Conservation (phyloP, 306 rosid species). For the Dicorynia guianensis region DNA sequence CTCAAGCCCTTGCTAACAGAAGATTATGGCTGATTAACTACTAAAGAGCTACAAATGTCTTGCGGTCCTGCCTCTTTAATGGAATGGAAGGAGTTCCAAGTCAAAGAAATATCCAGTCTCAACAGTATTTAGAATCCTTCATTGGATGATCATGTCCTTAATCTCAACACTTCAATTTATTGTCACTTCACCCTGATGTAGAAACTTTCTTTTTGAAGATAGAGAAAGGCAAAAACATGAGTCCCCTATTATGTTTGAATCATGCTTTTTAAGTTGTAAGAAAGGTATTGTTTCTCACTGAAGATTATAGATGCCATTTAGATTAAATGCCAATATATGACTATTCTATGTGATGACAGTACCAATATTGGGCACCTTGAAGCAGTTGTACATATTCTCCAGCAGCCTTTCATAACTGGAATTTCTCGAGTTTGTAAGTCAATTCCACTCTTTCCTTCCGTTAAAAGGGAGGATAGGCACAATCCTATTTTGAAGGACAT, state of each 20-base stretch:
- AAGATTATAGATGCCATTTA: background rate
- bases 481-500: constrained; percentile 47
- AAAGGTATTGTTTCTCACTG: background rate
- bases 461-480: constrained; percentile 31
- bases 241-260: constrained; percentile 17
- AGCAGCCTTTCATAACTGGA: constrained; percentile 78
- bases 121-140: background rate
- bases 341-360: constrained; percentile 47
- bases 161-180: background rate
- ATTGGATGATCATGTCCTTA: background rate
- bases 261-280: constrained; percentile 14
- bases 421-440: constrained; percentile 93
- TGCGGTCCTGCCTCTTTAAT: background rate
- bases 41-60: background rate
- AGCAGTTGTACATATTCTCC: constrained; percentile 80
- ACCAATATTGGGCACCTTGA: constrained; percentile 89
- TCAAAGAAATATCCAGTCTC: background rate
- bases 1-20: background rate
- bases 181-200: constrained; percentile 5
- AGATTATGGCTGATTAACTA: background rate
- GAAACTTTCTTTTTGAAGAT: constrained; percentile 17
- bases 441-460: constrained; percentile 55
- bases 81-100: background rate
- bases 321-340: background rate
- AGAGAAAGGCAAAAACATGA: background rate